Base-by-base conservation (phyloP, 176 grass and related monocot species). In the Raddia guianensis region DNA sequence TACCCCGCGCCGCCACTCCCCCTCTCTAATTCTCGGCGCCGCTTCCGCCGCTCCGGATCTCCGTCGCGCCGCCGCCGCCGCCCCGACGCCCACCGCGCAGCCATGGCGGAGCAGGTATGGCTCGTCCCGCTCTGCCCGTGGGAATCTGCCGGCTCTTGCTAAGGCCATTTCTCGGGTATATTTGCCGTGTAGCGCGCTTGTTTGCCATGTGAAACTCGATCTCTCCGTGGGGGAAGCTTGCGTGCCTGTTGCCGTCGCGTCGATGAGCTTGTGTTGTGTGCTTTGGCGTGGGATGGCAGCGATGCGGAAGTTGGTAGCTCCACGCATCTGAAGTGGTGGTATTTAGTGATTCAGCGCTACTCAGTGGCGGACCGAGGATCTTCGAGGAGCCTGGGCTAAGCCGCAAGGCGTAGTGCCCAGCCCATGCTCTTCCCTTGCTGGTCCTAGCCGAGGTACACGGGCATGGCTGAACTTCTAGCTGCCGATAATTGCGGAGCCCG, bases 101-200 rank as follows among this genome's bases (percentile, higher is more conserved):
- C 85, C 86, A 97, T 97, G 94, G 94, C 91, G 81, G 91, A 97
- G 53, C 94, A 97, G 88, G 94, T 93, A 85, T 32, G 7, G 32
- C 11, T 68, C 45, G 20, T 47, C 62, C 43, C 4, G 2, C 33
- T 40, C 33, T 11, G 11, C 55, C 45, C 59, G 33, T 79, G 6
- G 43, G 48, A 27, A 5, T 35, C 18, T 14, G 10, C 42, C 9
- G 10, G 42, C 46, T 6, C 75, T 33, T 16, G 70, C 62, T 55
- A 5, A 3, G 49, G 4, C 6, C 13, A 0, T 0, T 85, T 18
- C 49, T 74, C 32, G 14, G 21, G 34, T 63, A 0, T 63, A 0
- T 47, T 9, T 18, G 40, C 14, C 18, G 51, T 44, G 3, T 52
- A 5, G 3, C 62, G 6, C 0, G 7, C 10, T 11, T 47, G 3